Evolutionary conservation across 202 grass and related monocot species (phyloP).

Genomic region (Carex arenaria): DNA sequence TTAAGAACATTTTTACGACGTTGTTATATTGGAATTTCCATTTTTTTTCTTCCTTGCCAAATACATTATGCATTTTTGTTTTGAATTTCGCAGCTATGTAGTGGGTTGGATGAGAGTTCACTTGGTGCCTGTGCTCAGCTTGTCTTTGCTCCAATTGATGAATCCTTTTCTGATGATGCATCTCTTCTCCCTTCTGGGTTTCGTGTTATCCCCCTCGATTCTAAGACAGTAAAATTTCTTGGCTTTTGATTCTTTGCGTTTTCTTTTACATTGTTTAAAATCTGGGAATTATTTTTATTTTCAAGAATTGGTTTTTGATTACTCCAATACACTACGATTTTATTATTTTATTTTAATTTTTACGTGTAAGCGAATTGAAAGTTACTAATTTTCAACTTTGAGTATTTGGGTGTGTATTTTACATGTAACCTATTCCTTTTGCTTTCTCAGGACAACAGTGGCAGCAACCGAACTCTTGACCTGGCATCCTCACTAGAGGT

Average conservation of each 20-base stretch:
- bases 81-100: conserved; percentile 52
- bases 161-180: conserved; percentile 89
- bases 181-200: conserved; percentile 88
- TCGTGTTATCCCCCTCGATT: conserved; percentile 74
- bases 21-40: neutral
- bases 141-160: conserved; percentile 94
- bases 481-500: conserved; percentile 82
- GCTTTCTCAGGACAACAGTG: neutral
- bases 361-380: too few species aligned
- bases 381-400: too few species aligned
- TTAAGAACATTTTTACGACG: neutral
- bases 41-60: neutral
- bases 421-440: neutral
- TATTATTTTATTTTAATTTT: too few species aligned
- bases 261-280: neutral
- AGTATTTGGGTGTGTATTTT: neutral
- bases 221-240: conserved; percentile 42
- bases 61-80: neutral
- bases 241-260: neutral
- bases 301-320: neutral
- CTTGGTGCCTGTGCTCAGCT: conserved; percentile 77
- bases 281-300: neutral
- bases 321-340: conserved; percentile 23
- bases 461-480: conserved; percentile 65
- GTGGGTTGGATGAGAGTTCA: conserved; percentile 81